These are phyloP conservation scores for Pseudisothecium myosuroides DNA, from an alignment of 225 moss, liverwort and hornwort species.

Conservation along the genomic window DNA sequence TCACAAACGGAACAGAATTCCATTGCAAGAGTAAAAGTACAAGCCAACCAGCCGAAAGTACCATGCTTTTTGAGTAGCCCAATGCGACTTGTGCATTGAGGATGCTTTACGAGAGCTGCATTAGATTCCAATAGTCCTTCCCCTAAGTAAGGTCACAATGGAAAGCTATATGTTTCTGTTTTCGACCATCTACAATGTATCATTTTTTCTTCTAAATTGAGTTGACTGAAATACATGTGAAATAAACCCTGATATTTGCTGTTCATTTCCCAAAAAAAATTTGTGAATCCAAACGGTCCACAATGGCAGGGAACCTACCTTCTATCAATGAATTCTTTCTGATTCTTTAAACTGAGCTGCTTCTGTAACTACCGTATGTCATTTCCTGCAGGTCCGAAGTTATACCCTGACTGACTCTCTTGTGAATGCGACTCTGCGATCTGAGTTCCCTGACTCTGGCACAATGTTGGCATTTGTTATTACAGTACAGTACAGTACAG, in stretches of 20 bases:
- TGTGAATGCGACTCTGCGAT: background rate
- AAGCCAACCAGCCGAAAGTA: too few relatives aligned
- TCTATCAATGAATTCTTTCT: background rate
- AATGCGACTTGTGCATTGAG: background rate
- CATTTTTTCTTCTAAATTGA: background rate
- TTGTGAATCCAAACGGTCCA: background rate
- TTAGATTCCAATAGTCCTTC: background rate
- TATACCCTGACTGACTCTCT: background rate
- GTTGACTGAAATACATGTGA: too few relatives aligned
- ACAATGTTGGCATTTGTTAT: background rate
- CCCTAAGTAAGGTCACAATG: background rate
- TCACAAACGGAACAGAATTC: too few relatives aligned
- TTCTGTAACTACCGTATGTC: too few relatives aligned
- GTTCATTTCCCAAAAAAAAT: background rate
- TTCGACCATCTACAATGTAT: background rate
- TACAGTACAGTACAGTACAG: too few relatives aligned
- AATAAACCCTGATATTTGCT: fast-evolving
- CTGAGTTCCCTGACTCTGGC: too few relatives aligned
- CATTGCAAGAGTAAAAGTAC: too few relatives aligned
- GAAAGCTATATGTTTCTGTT: background rate
- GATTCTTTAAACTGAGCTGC: background rate
- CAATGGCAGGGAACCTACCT: background rate
- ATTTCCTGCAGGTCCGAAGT: background rate
- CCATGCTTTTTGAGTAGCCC: background rate
- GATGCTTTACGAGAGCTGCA: background rate